Base-by-base conservation (phyloP, 495 filamentous ascomycete species). In the Penicillium simplicissimum region DNA sequence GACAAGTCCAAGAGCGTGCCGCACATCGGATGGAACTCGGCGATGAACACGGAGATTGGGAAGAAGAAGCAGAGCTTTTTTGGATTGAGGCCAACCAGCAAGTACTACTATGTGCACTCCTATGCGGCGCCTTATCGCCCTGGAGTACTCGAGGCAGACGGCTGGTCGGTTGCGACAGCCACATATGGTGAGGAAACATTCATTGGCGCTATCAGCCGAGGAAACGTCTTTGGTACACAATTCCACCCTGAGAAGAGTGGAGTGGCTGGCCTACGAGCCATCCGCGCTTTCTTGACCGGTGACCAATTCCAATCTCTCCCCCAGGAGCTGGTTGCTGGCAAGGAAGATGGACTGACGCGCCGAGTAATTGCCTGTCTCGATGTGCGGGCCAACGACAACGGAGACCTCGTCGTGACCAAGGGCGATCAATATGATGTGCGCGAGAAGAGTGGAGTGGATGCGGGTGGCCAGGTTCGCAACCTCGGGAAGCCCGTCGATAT, bases 401-500 rank as follows among this genome's bases (percentile, higher is more conserved):
- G 96, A 6, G 96, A 98, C 73, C 77, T 98, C 17, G 96, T 98
- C 0, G 95, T 98, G 15, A 98, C 95, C 6, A 98, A 98, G 76
- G 95, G 95, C 9, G 95, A 98, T 71, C 95, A 98, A 69, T 98
- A 98, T 76, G 95, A 98, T 68, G 95, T 98, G n/a, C 89, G 95
- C n/a, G 95, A 97, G 69, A 96, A 96, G 75, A 79, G 73, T 56
- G 78, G 74, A 11, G 69, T 75, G 19, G 69, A 80, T 9, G 75
- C 78, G n/a, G 85, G 82, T 52, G 87, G 92, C 21, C 82, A 87
- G 55, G 95, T 98, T 35, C 84, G 95, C 57, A 98, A 98, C 70
- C 78, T 98, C 0, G 95, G 95, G 62, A 98, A 98, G 76, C 95
- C 95, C 0, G 93, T 98, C 17, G 91, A 97, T 51, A 90, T 98